These are phyloP conservation scores for Rhytidhysteron rufulum DNA, from an alignment of 2,329 filamentous ascomycete genomes.

Conservation along the genomic window DNA sequence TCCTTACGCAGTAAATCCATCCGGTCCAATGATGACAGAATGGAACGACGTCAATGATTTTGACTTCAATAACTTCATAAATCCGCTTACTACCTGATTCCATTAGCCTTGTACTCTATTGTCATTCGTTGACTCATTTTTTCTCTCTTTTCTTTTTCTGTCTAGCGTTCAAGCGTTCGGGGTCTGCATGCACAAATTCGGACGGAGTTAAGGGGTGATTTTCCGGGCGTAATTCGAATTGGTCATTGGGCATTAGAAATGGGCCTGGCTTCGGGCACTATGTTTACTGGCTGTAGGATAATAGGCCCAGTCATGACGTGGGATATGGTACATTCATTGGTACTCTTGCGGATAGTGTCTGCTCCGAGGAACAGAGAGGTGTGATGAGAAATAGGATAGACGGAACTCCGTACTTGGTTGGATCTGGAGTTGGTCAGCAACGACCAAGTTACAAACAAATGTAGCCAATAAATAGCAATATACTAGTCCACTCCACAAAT, in stretches of 20 bases:
- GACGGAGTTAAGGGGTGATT: background rate
- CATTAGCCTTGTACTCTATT: background rate
- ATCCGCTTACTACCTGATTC: conserved; percentile 28
- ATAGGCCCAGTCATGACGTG: conserved; percentile 25
- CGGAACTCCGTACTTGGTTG: too few relatives aligned
- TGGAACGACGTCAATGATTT: conserved; percentile 32
- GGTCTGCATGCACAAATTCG: conserved; percentile 10
- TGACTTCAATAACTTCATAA: conserved; percentile 36
- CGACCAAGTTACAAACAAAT: too few relatives aligned
- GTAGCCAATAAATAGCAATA: background rate
- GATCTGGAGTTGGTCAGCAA: too few relatives aligned
- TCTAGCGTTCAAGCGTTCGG: conserved; percentile 15
- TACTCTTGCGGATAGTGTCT: too few relatives aligned
- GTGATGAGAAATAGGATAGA: too few relatives aligned
- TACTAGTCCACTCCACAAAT: background rate
- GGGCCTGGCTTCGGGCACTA: conserved; percentile 6
- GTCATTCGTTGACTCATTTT: conserved; percentile 5
- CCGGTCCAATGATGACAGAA: conserved; percentile 30
- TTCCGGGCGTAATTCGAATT: background rate
- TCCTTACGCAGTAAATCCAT: conserved; percentile 23
- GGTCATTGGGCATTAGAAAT: too few relatives aligned
- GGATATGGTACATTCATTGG: conserved; percentile 2
- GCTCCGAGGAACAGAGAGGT: too few relatives aligned
- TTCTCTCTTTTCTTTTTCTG: conserved; percentile 11
- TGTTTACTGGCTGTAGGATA: conserved; percentile 2